Evolutionary conservation across 2,329 filamentous ascomycete species (phyloP).

Genomic region (Botryotinia narcissicola): DNA sequence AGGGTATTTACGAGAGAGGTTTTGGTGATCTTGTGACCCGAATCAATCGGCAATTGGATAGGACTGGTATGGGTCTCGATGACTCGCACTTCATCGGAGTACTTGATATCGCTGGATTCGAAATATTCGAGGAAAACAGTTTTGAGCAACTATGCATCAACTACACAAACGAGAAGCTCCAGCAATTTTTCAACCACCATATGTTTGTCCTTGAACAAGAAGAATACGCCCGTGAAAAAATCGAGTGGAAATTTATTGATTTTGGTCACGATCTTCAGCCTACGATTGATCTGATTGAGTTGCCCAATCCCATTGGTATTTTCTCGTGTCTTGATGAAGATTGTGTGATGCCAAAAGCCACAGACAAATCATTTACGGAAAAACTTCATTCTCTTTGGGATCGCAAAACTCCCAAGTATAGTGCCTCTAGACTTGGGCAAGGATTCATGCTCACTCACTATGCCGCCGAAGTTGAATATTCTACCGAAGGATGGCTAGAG

Average conservation of each 20-base stretch:
- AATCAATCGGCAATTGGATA: conserved; percentile 89
- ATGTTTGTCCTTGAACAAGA: conserved; percentile 99
- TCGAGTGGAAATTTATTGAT: conserved; percentile 99
- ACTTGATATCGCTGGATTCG: conserved; percentile 97
- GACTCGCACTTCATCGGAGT: conserved; percentile 97
- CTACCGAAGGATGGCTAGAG: conserved; percentile 90
- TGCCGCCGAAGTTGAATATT: conserved; percentile 96
- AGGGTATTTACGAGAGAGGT: conserved; percentile 95
- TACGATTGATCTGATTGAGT: conserved; percentile 94
- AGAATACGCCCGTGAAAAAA: conserved; percentile 94
- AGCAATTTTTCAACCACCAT: conserved; percentile 99
- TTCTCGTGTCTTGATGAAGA: conserved; percentile 98
- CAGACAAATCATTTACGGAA: conserved; percentile 94
- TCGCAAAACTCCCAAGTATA: conserved; percentile 91
- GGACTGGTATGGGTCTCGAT: conserved; percentile 76
- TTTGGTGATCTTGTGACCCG: conserved; percentile 90
- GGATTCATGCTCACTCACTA: conserved; percentile 98
- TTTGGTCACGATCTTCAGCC: conserved; percentile 96
- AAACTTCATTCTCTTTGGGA: conserved; percentile 98
- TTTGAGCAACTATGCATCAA: conserved; percentile 99
- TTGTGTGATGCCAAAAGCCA: conserved; percentile 98
- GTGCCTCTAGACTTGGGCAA: conserved; percentile 79
- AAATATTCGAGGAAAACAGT: conserved; percentile 97
- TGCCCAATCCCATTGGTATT: conserved; percentile 95
- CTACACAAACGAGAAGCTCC: conserved; percentile 98